Evolutionary conservation across 805 yeast genomes (phyloP).

Genomic region (Nakazawaea populi): DNA sequence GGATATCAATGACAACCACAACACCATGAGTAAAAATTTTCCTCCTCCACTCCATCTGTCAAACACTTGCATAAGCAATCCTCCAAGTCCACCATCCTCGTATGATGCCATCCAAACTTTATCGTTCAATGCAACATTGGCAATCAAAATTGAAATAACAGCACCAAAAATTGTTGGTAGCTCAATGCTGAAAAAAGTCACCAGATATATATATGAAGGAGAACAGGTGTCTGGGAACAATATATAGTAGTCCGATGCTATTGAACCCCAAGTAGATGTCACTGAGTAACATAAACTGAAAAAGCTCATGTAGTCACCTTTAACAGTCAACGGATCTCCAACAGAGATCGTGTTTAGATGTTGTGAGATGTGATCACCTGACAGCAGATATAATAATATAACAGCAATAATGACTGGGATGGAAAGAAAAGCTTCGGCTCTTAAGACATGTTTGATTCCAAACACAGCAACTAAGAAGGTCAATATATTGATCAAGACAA

Average conservation of each 20-base stretch:
- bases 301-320: conserved; percentile 68
- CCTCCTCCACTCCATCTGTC: conserved; percentile 73
- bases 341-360: conserved; percentile 30
- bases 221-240: conserved; percentile 71
- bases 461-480: conserved; percentile 66
- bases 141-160: conserved; percentile 63
- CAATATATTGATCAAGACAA: conserved; percentile 58
- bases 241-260: conserved; percentile 80
- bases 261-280: conserved; percentile 86
- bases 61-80: conserved; percentile 60
- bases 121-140: conserved; percentile 55
- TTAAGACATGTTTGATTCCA: conserved; percentile 69
- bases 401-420: conserved; percentile 67
- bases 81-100: conserved; percentile 63
- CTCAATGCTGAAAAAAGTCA: conserved; percentile 62
- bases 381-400: conserved; percentile 56
- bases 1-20: conserved; percentile 71
- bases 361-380: conserved; percentile 29
- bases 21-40: conserved; percentile 62
- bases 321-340: conserved; percentile 35
- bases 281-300: conserved; percentile 71
- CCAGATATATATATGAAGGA: conserved; percentile 42
- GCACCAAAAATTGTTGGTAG: conserved; percentile 77
- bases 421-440: conserved; percentile 62
- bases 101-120: conserved; percentile 56